Evolutionary conservation across 345 rosid genomes (phyloP), one percentile per base, ranked within the genome.

Genomic region (Eucalyptus sideroxylon): DNA sequence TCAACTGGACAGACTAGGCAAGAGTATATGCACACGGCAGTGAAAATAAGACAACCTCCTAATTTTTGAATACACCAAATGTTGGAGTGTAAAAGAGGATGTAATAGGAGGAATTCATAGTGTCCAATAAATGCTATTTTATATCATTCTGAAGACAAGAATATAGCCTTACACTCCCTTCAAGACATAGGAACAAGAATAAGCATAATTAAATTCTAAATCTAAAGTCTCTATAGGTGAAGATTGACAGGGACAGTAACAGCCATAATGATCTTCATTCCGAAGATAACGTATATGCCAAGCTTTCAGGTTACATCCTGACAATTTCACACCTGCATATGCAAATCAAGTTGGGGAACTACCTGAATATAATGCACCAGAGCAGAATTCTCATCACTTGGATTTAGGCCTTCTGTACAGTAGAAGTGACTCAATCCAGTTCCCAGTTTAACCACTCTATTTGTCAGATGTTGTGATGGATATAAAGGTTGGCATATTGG

Each of bases 351-450:
- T 37, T 1, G 51, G 13, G 26, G 11, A 69, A 56, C 80, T 91
- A 98, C 99, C 98, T 98, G 99, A 88, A 97, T 96, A 92, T 96
- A 96, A 92, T 97, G 99, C 51, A 98, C 90, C 12, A 96, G 91
- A 53, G 98, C 95, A 87, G 99, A 96, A 91, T 96, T 98, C 93
- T 95, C 98, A 88, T 98, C 95, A 37, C 89, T 93, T 42, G 97
- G 98, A 93, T 98, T 98, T 90, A 94, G 93, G 91, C 98, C 99
- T 88, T 93, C 93, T 56, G 91, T 92, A 77, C 94, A 92, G 92
- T 94, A 95, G 87, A 93, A 91, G 82, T 93, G 95, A 91, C 88
- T 94, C 90, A 87, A 91, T 87, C 98, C 97, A 89, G 83, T 92
- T 87, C 91, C 94, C 80, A 98, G 99, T 89, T 95, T 95, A 77